Evolutionary conservation across 2,329 filamentous ascomycete genomes (phyloP).

Genomic region (Epichloe hybrida): DNA sequence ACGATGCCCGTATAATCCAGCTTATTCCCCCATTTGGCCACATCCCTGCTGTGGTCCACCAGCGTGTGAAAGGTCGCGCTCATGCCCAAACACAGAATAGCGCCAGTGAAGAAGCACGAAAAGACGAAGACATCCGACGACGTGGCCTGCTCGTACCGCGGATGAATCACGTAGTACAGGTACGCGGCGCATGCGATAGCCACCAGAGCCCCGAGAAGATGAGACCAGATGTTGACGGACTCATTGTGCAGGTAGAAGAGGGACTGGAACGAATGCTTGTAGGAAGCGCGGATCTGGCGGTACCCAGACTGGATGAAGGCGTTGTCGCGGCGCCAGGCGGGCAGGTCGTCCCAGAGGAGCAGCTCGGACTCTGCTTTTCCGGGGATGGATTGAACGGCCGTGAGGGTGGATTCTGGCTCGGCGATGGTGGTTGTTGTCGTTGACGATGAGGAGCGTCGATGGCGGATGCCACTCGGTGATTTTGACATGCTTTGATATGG

Average conservation of each 20-base stretch:
- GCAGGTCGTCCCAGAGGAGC: slow-evolving; percentile 44
- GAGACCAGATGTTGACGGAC: slow-evolving; percentile 50
- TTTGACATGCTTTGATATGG: background rate
- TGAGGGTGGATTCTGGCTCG: slow-evolving; percentile 10
- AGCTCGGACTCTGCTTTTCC: slow-evolving; percentile 26
- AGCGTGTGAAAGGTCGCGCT: slow-evolving; percentile 77
- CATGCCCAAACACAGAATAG: slow-evolving; percentile 61
- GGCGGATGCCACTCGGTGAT: background rate
- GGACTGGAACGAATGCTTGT: slow-evolving; percentile 30
- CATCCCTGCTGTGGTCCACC: slow-evolving; percentile 66
- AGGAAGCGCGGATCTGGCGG: slow-evolving; percentile 35
- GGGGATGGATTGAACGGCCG: slow-evolving; percentile 22
- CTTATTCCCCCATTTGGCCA: slow-evolving; percentile 74
- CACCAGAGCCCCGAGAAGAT: slow-evolving; percentile 49
- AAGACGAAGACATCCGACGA: slow-evolving; percentile 57
- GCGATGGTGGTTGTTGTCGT: slow-evolving; percentile 12
- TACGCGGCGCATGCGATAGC: slow-evolving; percentile 38
- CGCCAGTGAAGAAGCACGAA: slow-evolving; percentile 65
- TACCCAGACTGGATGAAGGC: slow-evolving; percentile 41
- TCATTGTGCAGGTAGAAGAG: slow-evolving; percentile 46
- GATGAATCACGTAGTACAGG: slow-evolving; percentile 43
- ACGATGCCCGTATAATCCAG: slow-evolving; percentile 93
- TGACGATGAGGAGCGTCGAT: slow-evolving; percentile 13
- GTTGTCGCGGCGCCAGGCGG: slow-evolving; percentile 47
- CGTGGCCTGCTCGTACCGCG: slow-evolving; percentile 52